Evolutionary conservation across 768 basidiomycete genomes (phyloP).

Genomic region (Lactarius pseudohatsudake): DNA sequence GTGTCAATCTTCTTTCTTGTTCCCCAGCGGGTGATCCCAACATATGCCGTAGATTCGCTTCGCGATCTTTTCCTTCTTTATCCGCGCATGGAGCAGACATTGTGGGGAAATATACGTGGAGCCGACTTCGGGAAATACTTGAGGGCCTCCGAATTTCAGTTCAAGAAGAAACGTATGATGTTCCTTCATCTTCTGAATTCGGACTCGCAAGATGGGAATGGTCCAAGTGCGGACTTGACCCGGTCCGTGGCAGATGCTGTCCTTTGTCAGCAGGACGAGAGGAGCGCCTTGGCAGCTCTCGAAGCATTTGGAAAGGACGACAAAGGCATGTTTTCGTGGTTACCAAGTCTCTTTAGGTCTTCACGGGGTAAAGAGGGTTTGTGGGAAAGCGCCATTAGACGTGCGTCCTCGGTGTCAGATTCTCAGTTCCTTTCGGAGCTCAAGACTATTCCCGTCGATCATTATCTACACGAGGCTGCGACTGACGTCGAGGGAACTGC

Average conservation of each 20-base stretch:
- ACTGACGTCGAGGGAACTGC: constrained; percentile 5
- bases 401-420: constrained; percentile 11
- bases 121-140: constrained; percentile 2
- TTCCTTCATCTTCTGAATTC: neutral
- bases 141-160: neutral
- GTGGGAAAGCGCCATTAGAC: neutral
- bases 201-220: neutral
- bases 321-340: neutral
- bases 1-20: neutral
- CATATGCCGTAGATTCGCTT: constrained; percentile 1
- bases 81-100: neutral
- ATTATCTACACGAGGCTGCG: neutral
- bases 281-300: neutral
- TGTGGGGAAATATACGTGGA: neutral
- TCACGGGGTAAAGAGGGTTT: neutral
- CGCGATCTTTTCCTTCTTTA: neutral
- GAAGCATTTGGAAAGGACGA: neutral
- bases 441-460: neutral
- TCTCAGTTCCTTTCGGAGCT: constrained; percentile 17
- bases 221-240: neutral
- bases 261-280: neutral
- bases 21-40: neutral
- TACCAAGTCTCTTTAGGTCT: neutral
- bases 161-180: constrained; percentile 7
- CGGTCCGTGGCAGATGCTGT: neutral